phyloP scores from a whole-genome alignment of 2,329 filamentous ascomycete species.

The Hypoxylon sp. region DNA sequence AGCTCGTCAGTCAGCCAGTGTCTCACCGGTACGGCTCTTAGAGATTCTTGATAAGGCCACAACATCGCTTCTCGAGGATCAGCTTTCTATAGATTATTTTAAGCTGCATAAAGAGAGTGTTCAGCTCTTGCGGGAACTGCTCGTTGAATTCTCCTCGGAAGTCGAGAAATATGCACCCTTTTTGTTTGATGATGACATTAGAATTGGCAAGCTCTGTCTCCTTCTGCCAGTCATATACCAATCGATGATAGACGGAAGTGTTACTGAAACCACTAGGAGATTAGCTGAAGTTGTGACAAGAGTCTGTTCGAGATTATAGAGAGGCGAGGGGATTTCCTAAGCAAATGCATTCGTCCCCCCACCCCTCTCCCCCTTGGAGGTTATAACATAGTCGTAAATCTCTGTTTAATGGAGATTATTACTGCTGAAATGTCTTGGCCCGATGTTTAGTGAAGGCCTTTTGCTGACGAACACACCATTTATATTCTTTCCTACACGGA shows the following conservation, averaged over 20 bases:
- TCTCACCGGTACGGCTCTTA: conserved; percentile 48
- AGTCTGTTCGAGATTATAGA: conserved; percentile 9
- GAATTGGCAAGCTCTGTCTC: conserved; percentile 12
- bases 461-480: no score
- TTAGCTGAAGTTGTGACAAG: conserved; percentile 5
- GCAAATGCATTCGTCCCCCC: background rate
- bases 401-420: no score
- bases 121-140: conserved; percentile 34
- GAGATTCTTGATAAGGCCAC: conserved; percentile 46
- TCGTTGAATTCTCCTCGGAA: conserved; percentile 27
- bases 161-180: conserved; percentile 10
- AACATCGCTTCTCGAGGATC: conserved; percentile 42
- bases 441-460: no score
- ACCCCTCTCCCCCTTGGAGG: no score
- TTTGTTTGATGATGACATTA: conserved; percentile 19
- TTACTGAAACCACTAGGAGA: conserved; percentile 1
- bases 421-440: no score
- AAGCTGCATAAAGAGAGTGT: conserved; percentile 43
- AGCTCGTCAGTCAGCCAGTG: conserved; percentile 28
- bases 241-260: conserved; percentile 4
- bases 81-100: conserved; percentile 50
- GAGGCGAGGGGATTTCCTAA: background rate
- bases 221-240: conserved; percentile 28
- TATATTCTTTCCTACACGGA: no score
- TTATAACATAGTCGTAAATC: no score